Base-by-base conservation (phyloP, 768 basidiomycete genomes). In the Scleroderma bovista region DNA sequence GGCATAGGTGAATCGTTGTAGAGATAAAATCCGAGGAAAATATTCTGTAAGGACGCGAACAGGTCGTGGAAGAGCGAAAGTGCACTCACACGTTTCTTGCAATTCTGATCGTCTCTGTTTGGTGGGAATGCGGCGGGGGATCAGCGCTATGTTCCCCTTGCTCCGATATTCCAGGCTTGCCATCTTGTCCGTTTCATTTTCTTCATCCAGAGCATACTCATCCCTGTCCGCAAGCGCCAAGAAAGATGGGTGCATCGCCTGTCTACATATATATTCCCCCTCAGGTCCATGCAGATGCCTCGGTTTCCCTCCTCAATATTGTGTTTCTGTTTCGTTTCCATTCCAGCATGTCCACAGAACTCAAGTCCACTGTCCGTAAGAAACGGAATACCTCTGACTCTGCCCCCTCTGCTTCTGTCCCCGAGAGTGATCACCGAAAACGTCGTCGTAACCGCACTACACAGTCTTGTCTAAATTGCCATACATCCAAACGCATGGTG, bases 401-500 rank as follows among this genome's bases (percentile, higher is more conserved):
- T 23, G 53, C 48, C 12, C 57, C 69, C 47, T 55, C 64, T 19
- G 59, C 62, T 10, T 60, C 66, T 51, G 51, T 69, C 32, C 61
- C 74, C 17, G 76, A 75, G 33, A 74, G 72, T 46, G 80, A 81
- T 60, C 79, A 83, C 52, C 74, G 80, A 24, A 80, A 78, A 57
- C 72, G 76, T 66, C 78, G 82, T 54, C 81, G 84, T 40, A 86
- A 86, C 60, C 77, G 84, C 46, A 84, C 83, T 6, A 86, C 83
- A 3, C 83, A 84, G 54, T 85, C 83, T 52, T 86, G 84, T 57
- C 68, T 86, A 24, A 85, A 85, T 54, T 86, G 84, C 55, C 84
- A 86, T 54, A 79, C 81, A 22, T 84, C 84, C 8, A 86, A 86
- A 57, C 74, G 84, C 47, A 85, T 85, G 84, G 84, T 85, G 61